phyloP scores from a whole-genome alignment of 2,329 filamentous ascomycete species.

The Metarhizium humberi region DNA sequence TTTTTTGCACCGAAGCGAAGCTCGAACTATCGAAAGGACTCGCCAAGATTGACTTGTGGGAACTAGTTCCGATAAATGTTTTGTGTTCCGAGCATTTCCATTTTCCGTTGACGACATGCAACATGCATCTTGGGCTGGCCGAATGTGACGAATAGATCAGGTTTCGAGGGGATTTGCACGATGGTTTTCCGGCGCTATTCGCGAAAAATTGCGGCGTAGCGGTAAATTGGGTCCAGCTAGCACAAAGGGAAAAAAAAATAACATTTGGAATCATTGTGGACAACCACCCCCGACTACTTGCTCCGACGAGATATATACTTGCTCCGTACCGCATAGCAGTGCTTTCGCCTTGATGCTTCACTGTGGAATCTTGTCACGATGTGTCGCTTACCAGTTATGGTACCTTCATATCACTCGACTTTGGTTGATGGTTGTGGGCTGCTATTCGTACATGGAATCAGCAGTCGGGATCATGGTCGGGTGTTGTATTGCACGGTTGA shows the following conservation, averaged over 20 bases:
- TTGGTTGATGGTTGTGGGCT: background rate
- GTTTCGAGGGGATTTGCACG: background rate
- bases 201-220: background rate
- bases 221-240: background rate
- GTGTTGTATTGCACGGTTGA: background rate
- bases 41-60: background rate
- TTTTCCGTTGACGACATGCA: background rate
- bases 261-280: background rate
- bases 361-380: background rate
- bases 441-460: background rate
- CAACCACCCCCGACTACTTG: background rate
- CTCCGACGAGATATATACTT: background rate
- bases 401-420: background rate
- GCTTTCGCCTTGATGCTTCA: background rate
- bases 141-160: background rate
- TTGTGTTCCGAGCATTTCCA: background rate
- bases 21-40: background rate
- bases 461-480: background rate
- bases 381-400: background rate
- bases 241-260: background rate
- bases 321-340: background rate
- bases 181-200: background rate
- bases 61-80: background rate
- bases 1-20: conserved; percentile 8
- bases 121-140: background rate